Evolutionary conservation across 2,329 filamentous ascomycete genomes (phyloP).

Genomic region (Pseudogymnoascus sp.): DNA sequence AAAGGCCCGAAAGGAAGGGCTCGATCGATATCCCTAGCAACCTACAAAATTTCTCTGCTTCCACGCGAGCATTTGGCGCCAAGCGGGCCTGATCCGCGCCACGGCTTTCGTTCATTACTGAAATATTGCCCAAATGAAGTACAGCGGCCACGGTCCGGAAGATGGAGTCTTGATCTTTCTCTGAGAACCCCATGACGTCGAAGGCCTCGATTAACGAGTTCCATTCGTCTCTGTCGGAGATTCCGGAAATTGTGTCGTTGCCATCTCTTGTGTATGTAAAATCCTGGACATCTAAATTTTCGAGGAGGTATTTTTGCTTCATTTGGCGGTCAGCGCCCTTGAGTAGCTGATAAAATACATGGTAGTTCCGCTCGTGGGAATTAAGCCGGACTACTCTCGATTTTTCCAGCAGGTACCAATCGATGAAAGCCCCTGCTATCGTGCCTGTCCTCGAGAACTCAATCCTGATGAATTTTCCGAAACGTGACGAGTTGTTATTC

Average conservation of each 20-base stretch:
- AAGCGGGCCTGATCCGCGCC: constrained; percentile 85
- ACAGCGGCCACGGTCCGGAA: constrained; percentile 84
- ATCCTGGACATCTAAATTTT: constrained; percentile 67
- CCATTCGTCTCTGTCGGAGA: constrained; percentile 91
- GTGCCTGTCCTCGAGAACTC: constrained; percentile 83
- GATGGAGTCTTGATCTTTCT: constrained; percentile 74
- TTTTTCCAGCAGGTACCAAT: constrained; percentile 97
- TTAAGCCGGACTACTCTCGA: constrained; percentile 92
- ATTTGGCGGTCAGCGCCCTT: constrained; percentile 68
- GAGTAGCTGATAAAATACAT: constrained; percentile 93
- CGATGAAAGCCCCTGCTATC: constrained; percentile 92
- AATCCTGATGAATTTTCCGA: constrained; percentile 97
- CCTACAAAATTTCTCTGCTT: constrained; percentile 70
- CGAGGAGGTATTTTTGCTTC: constrained; percentile 69
- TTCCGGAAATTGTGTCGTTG: constrained; percentile 82
- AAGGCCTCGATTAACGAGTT: constrained; percentile 85
- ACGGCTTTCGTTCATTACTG: constrained; percentile 81
- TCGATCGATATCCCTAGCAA: constrained; percentile 79
- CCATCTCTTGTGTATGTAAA: constrained; percentile 89
- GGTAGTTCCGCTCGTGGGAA: constrained; percentile 84
- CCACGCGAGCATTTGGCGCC: constrained; percentile 62
- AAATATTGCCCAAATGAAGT: constrained; percentile 86
- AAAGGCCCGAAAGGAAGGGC: constrained; percentile 75
- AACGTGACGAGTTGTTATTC: constrained; percentile 97
- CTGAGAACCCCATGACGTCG: constrained; percentile 83